Evolutionary conservation across 2,329 filamentous ascomycete species (phyloP).

Genomic region (Gyromitra esculenta): DNA sequence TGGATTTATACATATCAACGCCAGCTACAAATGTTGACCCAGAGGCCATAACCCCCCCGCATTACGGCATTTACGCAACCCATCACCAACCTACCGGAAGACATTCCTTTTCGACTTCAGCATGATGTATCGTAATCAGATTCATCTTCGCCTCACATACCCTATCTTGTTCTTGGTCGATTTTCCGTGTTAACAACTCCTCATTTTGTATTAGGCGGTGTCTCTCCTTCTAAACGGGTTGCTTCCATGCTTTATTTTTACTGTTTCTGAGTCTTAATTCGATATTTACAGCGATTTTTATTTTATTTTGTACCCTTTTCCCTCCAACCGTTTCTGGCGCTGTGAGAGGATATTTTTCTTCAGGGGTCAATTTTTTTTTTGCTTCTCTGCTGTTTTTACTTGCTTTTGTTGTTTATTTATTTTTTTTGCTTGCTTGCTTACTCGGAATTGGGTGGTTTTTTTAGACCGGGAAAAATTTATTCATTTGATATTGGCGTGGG

Average conservation of each 20-base stretch:
- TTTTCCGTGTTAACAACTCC: constrained; percentile 18
- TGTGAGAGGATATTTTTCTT: constrained; percentile 7
- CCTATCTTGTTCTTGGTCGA: constrained; percentile 24
- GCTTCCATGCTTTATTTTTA: constrained; percentile 20
- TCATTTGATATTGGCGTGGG: constrained; percentile 47
- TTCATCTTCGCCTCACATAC: constrained; percentile 38
- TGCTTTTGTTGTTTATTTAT: constrained; percentile 22
- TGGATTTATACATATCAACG: constrained; percentile 26
- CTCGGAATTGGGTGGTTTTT: constrained; percentile 49
- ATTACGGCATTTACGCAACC: constrained; percentile 36
- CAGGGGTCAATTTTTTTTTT: constrained; percentile 27
- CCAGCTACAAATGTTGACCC: constrained; percentile 23
- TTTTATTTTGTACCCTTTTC: constrained; percentile 10
- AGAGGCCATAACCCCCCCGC: constrained; percentile 10
- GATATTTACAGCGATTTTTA: constrained; percentile 42
- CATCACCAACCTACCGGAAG: constrained; percentile 14
- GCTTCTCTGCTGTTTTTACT: constrained; percentile 22
- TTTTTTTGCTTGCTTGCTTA: constrained; percentile 6
- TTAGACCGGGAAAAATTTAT: constrained; percentile 51
- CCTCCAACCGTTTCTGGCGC: background rate
- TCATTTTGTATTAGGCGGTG: constrained; percentile 6
- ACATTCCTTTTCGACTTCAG: constrained; percentile 24
- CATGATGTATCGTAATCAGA: constrained; percentile 42
- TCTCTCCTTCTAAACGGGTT: constrained; percentile 19
- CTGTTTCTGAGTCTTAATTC: constrained; percentile 37